phyloP scores from a whole-genome alignment of 2,329 filamentous ascomycete species.

The Blastomyces gilchristii region DNA sequence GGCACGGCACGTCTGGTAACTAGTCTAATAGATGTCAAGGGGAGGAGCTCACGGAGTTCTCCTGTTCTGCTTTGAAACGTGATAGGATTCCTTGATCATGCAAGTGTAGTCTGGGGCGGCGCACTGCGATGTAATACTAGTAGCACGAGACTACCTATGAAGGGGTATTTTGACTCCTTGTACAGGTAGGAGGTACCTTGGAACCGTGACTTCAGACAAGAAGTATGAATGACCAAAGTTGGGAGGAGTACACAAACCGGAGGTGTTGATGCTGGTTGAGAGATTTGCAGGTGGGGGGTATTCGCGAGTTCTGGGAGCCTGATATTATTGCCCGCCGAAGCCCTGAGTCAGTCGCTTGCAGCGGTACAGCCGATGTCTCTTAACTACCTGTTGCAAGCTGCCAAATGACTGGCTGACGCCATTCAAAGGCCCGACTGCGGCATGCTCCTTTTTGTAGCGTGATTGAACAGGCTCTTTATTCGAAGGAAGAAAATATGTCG shows the following conservation, averaged over 20 bases:
- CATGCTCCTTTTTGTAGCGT: background rate
- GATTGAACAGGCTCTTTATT: background rate
- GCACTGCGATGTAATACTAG: background rate
- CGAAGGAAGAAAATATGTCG: background rate
- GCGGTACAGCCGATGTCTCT: background rate
- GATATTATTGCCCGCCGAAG: background rate
- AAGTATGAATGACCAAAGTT: background rate
- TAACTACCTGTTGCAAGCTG: background rate
- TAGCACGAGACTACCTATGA: background rate
- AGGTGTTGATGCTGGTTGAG: background rate
- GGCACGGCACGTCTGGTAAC: constrained; percentile 4
- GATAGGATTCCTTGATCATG: constrained; percentile 2
- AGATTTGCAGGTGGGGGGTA: background rate
- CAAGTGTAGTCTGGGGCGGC: background rate
- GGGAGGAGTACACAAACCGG: background rate
- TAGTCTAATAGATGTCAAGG: background rate
- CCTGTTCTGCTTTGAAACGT: background rate
- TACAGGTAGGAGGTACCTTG: background rate
- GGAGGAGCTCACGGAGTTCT: background rate
- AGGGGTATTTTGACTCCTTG: background rate
- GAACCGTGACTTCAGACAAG: background rate
- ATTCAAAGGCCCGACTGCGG: background rate
- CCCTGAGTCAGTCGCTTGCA: background rate
- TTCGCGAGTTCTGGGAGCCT: background rate
- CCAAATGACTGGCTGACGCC: background rate